These are phyloP conservation scores for Podaxis rugospora DNA, from an alignment of 768 basidiomycete genomes.

Conservation along the genomic window DNA sequence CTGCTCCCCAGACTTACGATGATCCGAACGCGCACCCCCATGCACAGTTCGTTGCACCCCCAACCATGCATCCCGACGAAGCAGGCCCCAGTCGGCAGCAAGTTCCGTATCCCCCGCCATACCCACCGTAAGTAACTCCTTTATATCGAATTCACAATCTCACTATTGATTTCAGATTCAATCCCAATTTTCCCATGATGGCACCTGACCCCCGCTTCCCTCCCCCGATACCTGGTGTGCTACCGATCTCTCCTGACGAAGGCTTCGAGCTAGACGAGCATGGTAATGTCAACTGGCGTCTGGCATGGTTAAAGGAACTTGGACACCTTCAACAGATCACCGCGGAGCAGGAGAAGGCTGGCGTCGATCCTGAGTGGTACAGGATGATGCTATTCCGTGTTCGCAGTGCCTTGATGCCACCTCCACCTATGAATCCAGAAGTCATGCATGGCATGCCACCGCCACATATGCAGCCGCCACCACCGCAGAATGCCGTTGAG, in stretches of 20 bases:
- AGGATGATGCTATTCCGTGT: slow-evolving; percentile 83
- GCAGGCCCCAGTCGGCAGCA: slow-evolving; percentile 54
- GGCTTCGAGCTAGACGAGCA: slow-evolving; percentile 70
- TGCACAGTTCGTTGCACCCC: slow-evolving; percentile 47
- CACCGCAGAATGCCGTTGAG: slow-evolving; percentile 33
- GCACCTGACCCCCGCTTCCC: slow-evolving; percentile 55
- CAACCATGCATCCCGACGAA: slow-evolving; percentile 56
- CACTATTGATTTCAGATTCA: slow-evolving; percentile 47
- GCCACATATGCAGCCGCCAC: slow-evolving; percentile 33
- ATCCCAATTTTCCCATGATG: slow-evolving; percentile 69
- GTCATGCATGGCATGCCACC: slow-evolving; percentile 44
- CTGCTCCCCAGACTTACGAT: slow-evolving; percentile 33
- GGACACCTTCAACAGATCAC: slow-evolving; percentile 72
- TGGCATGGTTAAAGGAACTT: slow-evolving; percentile 79
- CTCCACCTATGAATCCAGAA: slow-evolving; percentile 47
- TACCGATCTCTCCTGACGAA: slow-evolving; percentile 63
- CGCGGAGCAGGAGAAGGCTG: slow-evolving; percentile 76
- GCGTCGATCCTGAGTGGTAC: slow-evolving; percentile 81
- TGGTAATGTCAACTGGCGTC: slow-evolving; percentile 76
- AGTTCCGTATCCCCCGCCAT: slow-evolving; percentile 57
- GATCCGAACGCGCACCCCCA: slow-evolving; percentile 38
- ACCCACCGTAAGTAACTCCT: slow-evolving; percentile 46
- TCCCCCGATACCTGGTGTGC: slow-evolving; percentile 42
- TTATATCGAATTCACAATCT: slow-evolving; percentile 1
- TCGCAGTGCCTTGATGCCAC: slow-evolving; percentile 63